These are phyloP conservation scores for Colletotrichum ledebouriae DNA, from an alignment of 2,329 filamentous ascomycete genomes.

Conservation along the genomic window DNA sequence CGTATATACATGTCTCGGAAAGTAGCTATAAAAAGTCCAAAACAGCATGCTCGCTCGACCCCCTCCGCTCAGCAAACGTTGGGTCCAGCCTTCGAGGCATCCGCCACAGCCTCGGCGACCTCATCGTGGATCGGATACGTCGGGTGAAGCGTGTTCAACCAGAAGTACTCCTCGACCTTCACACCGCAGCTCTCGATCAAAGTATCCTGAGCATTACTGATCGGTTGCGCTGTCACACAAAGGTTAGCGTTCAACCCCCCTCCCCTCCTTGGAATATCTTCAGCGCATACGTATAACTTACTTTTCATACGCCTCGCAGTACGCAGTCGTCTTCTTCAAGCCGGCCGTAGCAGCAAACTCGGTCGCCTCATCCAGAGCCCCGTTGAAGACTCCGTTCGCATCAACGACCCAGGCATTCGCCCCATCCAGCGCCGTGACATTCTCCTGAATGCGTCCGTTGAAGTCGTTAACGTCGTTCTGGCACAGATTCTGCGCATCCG, in stretches of 20 bases:
- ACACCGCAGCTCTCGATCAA: constrained; percentile 62
- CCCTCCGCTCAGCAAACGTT: constrained; percentile 50
- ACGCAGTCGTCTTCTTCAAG: constrained; percentile 68
- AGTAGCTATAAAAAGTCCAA: constrained; percentile 8
- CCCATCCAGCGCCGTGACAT: constrained; percentile 55
- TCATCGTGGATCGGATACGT: constrained; percentile 73
- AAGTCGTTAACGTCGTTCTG: constrained; percentile 63
- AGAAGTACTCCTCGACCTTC: constrained; percentile 73
- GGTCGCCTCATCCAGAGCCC: constrained; percentile 66
- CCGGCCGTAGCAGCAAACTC: constrained; percentile 62
- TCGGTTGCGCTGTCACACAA: constrained; percentile 56
- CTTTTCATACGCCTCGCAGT: constrained; percentile 68
- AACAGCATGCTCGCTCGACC: too few species aligned
- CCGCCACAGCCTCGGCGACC: constrained; percentile 64
- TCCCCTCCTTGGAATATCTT: neutral
- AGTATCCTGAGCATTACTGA: constrained; percentile 52
- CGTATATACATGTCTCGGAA: neutral
- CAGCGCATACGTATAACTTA: constrained; percentile 50
- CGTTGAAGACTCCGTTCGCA: constrained; percentile 62
- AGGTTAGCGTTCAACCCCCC: neutral
- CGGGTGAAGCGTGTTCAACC: constrained; percentile 75
- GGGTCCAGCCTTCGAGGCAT: constrained; percentile 53
- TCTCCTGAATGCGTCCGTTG: constrained; percentile 59
- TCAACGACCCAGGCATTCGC: constrained; percentile 67
- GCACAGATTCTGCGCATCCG: constrained; percentile 50